Percentiles rank a stretch among this genome's conserved stretches.
Conservation (phyloP, 257 asterid genomes). For the Scutellaria baicalensis region DNA sequence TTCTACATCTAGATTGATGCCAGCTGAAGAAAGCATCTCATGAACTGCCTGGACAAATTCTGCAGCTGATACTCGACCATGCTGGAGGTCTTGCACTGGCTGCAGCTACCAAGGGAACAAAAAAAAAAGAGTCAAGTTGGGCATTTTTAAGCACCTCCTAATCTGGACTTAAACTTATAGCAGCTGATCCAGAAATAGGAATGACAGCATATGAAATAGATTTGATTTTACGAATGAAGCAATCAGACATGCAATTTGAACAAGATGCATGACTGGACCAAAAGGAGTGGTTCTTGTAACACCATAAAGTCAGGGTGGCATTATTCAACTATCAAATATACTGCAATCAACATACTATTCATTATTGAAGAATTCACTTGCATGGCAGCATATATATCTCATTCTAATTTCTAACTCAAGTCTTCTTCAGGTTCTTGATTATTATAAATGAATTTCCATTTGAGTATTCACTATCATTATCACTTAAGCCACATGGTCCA, state of each 20-base stretch:
- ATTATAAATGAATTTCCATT: neutral
- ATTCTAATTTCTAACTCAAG: neutral
- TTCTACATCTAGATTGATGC: constrained; percentile 72
- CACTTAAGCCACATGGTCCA: too few relatives aligned
- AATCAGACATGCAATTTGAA: too few relatives aligned
- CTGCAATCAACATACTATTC: too few relatives aligned
- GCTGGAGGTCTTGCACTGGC: constrained; percentile 64
- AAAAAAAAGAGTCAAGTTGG: neutral
- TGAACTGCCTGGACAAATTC: constrained; percentile 94
- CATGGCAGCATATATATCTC: neutral
- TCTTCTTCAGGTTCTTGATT: neutral
- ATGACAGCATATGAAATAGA: too few relatives aligned
- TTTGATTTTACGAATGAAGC: too few relatives aligned
- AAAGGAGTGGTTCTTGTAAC: too few relatives aligned
- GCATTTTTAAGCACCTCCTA: neutral
- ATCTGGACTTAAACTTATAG: too few relatives aligned
- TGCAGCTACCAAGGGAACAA: constrained; percentile 30
- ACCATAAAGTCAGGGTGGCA: too few relatives aligned
- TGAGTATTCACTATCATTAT: neutral
- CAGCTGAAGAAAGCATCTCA: constrained; percentile 95
- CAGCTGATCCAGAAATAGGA: too few relatives aligned
- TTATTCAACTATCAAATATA: too few relatives aligned
- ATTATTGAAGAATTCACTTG: too few relatives aligned
- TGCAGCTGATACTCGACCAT: constrained; percentile 76
- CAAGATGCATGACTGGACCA: too few relatives aligned